Conservation (phyloP, 805 yeast species). For the Schizosaccharomyces lindneri region DNA sequence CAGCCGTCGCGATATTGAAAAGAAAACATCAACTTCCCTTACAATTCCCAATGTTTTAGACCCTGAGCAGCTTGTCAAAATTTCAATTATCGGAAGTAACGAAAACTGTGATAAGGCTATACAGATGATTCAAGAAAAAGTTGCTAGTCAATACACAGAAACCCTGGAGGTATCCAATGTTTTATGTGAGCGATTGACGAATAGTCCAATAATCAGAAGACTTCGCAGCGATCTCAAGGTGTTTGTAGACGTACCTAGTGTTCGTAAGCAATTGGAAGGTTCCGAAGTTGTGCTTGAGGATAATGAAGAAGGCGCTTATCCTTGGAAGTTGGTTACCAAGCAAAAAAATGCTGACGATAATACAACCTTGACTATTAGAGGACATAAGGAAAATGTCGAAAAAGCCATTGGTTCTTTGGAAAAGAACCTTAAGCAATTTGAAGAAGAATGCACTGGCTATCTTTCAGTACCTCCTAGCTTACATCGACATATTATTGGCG, state of each 20-base stretch:
- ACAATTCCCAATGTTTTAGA: neutral
- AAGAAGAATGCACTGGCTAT: constrained; percentile 31
- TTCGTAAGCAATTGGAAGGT: neutral
- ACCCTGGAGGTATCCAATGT: neutral
- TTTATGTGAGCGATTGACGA: neutral
- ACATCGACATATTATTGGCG: constrained; percentile 48
- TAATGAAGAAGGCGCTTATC: neutral
- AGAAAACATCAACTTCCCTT: neutral
- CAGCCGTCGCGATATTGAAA: constrained; percentile 24
- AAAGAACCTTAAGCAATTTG: constrained; percentile 23
- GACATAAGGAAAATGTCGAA: neutral
- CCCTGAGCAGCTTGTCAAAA: constrained; percentile 4
- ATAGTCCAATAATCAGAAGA: neutral
- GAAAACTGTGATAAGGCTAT: constrained; percentile 7
- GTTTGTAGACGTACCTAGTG: neutral
- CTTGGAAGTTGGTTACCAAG: neutral
- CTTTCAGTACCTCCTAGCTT: constrained; percentile 27
- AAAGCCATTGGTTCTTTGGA: constrained; percentile 26
- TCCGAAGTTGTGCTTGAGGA: neutral
- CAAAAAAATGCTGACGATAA: neutral
- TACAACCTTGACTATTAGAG: neutral
- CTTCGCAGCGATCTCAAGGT: neutral
- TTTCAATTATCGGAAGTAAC: constrained; percentile 8
- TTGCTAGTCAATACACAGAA: neutral
- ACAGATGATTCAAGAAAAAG: constrained; percentile 1